These are phyloP conservation scores for Oryza glumipatula DNA, from an alignment of 176 grass and related monocot genomes.

Conservation along the genomic window DNA sequence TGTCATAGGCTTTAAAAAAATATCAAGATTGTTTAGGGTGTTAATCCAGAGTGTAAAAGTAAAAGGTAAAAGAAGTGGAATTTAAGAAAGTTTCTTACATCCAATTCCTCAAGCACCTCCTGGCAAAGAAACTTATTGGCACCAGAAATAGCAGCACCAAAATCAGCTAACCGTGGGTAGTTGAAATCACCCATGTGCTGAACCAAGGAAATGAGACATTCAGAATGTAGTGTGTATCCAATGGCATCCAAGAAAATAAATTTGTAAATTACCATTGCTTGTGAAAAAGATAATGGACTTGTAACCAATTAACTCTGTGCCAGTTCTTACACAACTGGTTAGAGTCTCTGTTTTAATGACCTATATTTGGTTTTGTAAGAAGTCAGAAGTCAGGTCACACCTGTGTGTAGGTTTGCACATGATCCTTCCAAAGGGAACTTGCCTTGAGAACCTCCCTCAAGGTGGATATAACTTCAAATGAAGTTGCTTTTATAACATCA, in stretches of 20 bases:
- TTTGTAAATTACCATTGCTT: constrained; percentile 18
- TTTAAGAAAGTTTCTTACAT: constrained; percentile 73
- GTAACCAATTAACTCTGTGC: constrained; percentile 7
- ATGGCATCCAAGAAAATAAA: constrained; percentile 4
- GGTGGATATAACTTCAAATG: constrained; percentile 99
- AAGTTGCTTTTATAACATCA: constrained; percentile 93
- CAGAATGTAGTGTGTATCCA: constrained; percentile 31
- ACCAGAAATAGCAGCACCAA: constrained; percentile 96
- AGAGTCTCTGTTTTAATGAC: constrained; percentile 12
- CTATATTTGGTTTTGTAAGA: constrained; percentile 4
- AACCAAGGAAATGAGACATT: constrained; percentile 42
- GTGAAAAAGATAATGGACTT: constrained; percentile 6
- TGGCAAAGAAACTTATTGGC: constrained; percentile 92
- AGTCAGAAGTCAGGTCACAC: constrained; percentile 40
- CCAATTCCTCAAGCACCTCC: constrained; percentile 94
- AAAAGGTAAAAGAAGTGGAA: constrained; percentile 3
- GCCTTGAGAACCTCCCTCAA: constrained; percentile 90
- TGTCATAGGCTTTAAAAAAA: not conserved
- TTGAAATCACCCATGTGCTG: constrained; percentile 95
- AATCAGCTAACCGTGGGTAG: constrained; percentile 86
- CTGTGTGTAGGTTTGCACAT: constrained; percentile 94
- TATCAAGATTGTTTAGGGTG: constrained; percentile 16
- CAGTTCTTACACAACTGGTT: constrained; percentile 13
- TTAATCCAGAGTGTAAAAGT: constrained; percentile 15
- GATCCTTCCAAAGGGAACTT: constrained; percentile 96